phyloP scores from a whole-genome alignment of 495 filamentous ascomycete species.

The Penicillium macrosclerotiorum region DNA sequence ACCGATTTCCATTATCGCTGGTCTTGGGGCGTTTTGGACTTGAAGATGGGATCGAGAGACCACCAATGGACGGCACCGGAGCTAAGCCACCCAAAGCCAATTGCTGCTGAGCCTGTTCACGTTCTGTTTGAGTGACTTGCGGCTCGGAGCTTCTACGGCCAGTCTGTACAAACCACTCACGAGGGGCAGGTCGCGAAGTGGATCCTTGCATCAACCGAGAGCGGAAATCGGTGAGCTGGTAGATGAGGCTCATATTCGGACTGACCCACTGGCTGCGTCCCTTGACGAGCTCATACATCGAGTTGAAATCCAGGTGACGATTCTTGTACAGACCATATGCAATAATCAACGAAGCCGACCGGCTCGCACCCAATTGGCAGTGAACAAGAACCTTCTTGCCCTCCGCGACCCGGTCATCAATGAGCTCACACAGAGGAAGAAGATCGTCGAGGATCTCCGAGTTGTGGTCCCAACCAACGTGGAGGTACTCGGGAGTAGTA shows the following conservation, averaged over 20 bases:
- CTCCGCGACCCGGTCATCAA: slow-evolving; percentile 72
- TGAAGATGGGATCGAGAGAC: slow-evolving; percentile 30
- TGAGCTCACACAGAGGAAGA: slow-evolving; percentile 77
- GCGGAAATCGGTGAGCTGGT: slow-evolving; percentile 88
- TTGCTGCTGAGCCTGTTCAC: slow-evolving; percentile 13
- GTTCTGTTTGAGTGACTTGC: slow-evolving; percentile 26
- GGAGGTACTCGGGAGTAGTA: slow-evolving; percentile 82
- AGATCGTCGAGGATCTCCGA: slow-evolving; percentile 91
- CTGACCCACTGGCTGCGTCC: slow-evolving; percentile 91
- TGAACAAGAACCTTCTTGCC: slow-evolving; percentile 90
- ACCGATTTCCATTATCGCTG: slow-evolving; percentile 26
- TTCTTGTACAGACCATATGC: slow-evolving; percentile 95
- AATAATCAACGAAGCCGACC: slow-evolving; percentile 94
- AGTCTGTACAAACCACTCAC: slow-evolving; percentile 34
- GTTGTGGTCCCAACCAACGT: slow-evolving; percentile 97
- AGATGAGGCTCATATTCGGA: slow-evolving; percentile 97
- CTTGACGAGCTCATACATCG: slow-evolving; percentile 90
- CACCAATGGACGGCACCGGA: slow-evolving; percentile 27
- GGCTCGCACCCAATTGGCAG: slow-evolving; percentile 93
- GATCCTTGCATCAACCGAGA: slow-evolving; percentile 43
- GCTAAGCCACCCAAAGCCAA: slow-evolving; percentile 22
- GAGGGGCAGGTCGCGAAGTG: slow-evolving; percentile 35
- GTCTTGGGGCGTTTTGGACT: slow-evolving; percentile 28
- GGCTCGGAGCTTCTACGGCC: slow-evolving; percentile 35
- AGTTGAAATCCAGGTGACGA: slow-evolving; percentile 80